Evolutionary conservation across 768 basidiomycete genomes (phyloP), one percentile per base, ranked within the genome.

Genomic region (Kwoniella heveanensis): DNA sequence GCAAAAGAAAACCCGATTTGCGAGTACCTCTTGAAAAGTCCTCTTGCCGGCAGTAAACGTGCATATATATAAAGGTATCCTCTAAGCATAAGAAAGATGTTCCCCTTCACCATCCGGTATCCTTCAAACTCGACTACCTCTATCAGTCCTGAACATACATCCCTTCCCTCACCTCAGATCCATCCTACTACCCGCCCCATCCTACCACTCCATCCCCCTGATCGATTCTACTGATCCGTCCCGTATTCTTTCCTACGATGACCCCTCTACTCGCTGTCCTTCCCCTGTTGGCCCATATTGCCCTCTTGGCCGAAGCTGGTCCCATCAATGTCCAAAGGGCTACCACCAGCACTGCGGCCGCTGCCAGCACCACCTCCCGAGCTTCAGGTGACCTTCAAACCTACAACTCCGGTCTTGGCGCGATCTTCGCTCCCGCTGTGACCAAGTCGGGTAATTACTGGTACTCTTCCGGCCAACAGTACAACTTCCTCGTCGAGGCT

Each of bases 391-490:
- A 60, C 25, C 51, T 52, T 26, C 59, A 60, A 30, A 53, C 51
- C 24, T 60, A 60, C 59, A 60, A 60, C 36, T 47, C 29, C 9
- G 59, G 59, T 54, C 49, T 60, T n/a, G 59, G 59, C 4, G 49
- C 32, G 3, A 60, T 60, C 22, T 60, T 32, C 51, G 59, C 59
- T 39, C 59, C 59, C 25, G 50, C 59, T 8, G 59, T 60, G 13
- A 60, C 59, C 26, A 62, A 62, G 36, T 53, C 50, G 15, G 57
- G 57, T 21, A 58, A 58, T 13, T 58, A 49, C 57, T 60, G 59
- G 59, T 54, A 52, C 49, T 52, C 49, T 49, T 52, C 49, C 1
- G 39, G 39, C 26, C 59, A 60, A 37, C 59, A 60, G n/a, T 60
- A 52, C 51, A 60, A 60, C 27, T 60, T 54, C 36, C 36, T 60